These are phyloP conservation scores for Didymella keratinophila DNA, from an alignment of 2,329 filamentous ascomycete genomes.

Conservation along the genomic window DNA sequence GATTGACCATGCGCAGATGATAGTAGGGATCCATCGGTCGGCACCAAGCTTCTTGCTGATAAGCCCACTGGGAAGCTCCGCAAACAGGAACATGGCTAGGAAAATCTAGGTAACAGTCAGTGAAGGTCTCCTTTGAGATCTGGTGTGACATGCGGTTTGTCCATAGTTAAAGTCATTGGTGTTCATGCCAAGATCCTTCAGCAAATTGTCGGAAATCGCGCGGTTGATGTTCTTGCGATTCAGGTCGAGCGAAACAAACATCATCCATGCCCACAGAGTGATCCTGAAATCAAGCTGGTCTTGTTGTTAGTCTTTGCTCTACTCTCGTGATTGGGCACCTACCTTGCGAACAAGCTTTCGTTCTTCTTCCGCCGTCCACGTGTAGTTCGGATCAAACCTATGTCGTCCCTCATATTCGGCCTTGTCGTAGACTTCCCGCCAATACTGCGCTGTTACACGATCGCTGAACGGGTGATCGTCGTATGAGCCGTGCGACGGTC, in stretches of 20 bases:
- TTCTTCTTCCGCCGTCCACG: slow-evolving; percentile 58
- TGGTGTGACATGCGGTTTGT: slow-evolving; percentile 47
- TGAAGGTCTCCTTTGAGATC: background rate
- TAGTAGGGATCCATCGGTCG: slow-evolving; percentile 51
- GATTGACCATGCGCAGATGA: slow-evolving; percentile 48
- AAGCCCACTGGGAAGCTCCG: slow-evolving; percentile 60
- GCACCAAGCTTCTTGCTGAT: slow-evolving; percentile 62
- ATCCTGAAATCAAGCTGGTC: slow-evolving; percentile 39
- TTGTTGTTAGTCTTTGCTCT: background rate
- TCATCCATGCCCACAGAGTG: slow-evolving; percentile 53
- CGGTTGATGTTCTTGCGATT: slow-evolving; percentile 59
- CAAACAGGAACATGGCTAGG: slow-evolving; percentile 55
- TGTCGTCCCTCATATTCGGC: slow-evolving; percentile 51
- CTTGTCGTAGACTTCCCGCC: slow-evolving; percentile 37
- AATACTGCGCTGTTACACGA: slow-evolving; percentile 34
- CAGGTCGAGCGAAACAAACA: slow-evolving; percentile 59
- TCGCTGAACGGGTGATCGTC: slow-evolving; percentile 37
- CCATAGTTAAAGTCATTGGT: slow-evolving; percentile 46
- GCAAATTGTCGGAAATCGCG: slow-evolving; percentile 47
- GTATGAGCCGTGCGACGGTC: slow-evolving; percentile 24
- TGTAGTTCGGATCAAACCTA: slow-evolving; percentile 58
- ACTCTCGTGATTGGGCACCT: background rate
- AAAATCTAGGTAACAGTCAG: slow-evolving; percentile 34
- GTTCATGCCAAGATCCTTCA: slow-evolving; percentile 37
- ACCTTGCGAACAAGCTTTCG: slow-evolving; percentile 57